Evolutionary conservation across 1,139 yeast genomes (phyloP), one percentile per base, ranked within the genome.

Genomic region (Protomyces arabidopsidicola): DNA sequence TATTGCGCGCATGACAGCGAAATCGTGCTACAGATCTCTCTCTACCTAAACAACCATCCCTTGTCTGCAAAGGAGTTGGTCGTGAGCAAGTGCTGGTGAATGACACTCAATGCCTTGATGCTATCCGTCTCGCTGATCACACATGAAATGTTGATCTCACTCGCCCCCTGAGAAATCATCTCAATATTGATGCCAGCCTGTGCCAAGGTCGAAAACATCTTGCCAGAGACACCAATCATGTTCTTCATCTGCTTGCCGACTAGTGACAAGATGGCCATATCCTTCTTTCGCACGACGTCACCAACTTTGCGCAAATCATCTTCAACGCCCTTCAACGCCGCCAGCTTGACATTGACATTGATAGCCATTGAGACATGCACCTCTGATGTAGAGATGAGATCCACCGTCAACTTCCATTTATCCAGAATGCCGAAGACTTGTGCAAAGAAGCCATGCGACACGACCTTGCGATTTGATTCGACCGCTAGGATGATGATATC

Each of bases 301-400:
- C 98, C 98, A 77, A 88, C 85, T 71, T 82, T 83, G 60, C 86
- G 82, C 70, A 93, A 81, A 72, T 90, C 96, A 55, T 79, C 82
- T 64, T 81, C 80, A 68, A 83, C 82, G 10, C 69, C 56, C 18
- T 64, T 55, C 69, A 88, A 78, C 45, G 81, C 80, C 65, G 76
- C 76, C 60, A 77, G 74, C 31, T 82, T 77, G 56, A 75, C 72
- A 60, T 84, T 85, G 65, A 90, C 86, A 69, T 89, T 93, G 67
- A 93, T 79, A 1, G 98, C 98, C 98, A 93, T 91, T 18, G 98
- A 91, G 35, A 93, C 97, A 72, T 93, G 98, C 20, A 93, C 98
- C 75, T 93, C 98, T 0, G 97, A 90, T 2, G 98, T 93, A 50
- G 97, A 90, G 71, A 93, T 93, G 72, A 93, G 84, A 76, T 93